Evolutionary conservation across 2,329 filamentous ascomycete genomes (phyloP).

Genomic region (Phyllosticta citrichinensis): DNA sequence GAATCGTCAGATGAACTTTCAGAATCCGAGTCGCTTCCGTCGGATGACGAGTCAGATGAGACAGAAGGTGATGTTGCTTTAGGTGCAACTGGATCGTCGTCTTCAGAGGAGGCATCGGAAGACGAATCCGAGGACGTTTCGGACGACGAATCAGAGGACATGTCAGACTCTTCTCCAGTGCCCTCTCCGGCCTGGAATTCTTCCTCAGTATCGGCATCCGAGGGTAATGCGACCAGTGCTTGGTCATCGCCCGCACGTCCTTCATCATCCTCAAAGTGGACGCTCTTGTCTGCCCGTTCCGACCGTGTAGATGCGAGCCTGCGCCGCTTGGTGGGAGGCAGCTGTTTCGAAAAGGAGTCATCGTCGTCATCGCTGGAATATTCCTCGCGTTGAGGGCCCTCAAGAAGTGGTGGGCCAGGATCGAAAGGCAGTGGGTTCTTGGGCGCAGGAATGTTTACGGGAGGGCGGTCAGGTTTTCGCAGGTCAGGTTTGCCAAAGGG

Average conservation of each 20-base stretch:
- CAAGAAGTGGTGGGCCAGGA: not conserved
- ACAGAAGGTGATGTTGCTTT: not conserved
- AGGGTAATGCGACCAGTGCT: not conserved
- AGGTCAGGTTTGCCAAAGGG: slow-evolving; percentile 70
- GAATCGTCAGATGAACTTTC: not conserved
- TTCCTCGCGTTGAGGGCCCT: not conserved
- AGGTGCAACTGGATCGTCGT: slow-evolving; percentile 13
- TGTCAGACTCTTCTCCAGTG: not conserved
- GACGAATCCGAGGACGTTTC: slow-evolving; percentile 14
- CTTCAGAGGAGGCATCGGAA: slow-evolving; percentile 18
- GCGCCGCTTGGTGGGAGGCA: slow-evolving; percentile 12
- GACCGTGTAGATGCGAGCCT: slow-evolving; percentile 1
- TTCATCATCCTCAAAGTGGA: slow-evolving; percentile 9
- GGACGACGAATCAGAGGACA: not conserved
- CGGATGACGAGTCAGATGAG: not conserved
- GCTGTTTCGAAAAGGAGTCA: slow-evolving; percentile 24
- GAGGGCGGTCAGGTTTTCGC: slow-evolving; percentile 50
- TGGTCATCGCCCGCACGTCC: not conserved
- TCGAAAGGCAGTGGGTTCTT: slow-evolving; percentile 45
- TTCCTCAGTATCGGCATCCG: slow-evolving; percentile 9
- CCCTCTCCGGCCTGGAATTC: slow-evolving; percentile 12
- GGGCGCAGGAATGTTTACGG: slow-evolving; percentile 60
- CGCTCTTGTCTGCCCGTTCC: slow-evolving; percentile 13
- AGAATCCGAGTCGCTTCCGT: not conserved
- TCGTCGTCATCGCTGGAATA: slow-evolving; percentile 4